A percentile compares a stretch with the other conserved stretches of the same genome.
Conservation (phyloP, 2,329 filamentous ascomycete genomes). For the Sordariomycetes sp. region DNA sequence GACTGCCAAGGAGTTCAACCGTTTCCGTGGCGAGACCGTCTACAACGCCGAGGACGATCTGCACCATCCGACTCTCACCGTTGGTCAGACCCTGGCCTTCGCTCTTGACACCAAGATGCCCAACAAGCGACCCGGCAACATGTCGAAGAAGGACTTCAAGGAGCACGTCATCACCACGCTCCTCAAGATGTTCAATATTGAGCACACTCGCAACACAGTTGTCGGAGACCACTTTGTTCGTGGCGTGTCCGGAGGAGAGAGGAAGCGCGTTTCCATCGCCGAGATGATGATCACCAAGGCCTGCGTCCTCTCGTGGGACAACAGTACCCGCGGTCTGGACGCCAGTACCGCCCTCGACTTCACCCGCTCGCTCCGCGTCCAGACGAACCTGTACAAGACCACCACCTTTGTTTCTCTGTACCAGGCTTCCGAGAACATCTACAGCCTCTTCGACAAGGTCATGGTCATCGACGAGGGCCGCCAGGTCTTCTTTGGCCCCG, state of each 20-base stretch:
- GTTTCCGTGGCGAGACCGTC: slow-evolving; percentile 72
- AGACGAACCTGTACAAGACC: slow-evolving; percentile 77
- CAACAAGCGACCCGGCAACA: slow-evolving; percentile 65
- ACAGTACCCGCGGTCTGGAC: slow-evolving; percentile 61
- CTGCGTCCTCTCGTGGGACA: slow-evolving; percentile 68
- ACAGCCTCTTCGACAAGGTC: slow-evolving; percentile 73
- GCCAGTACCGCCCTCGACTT: slow-evolving; percentile 60
- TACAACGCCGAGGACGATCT: slow-evolving; percentile 76
- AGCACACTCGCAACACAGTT: slow-evolving; percentile 76
- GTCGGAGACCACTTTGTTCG: slow-evolving; percentile 77
- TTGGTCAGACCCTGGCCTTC: slow-evolving; percentile 79
- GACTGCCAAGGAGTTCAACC: slow-evolving; percentile 59
- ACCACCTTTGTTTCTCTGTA: slow-evolving; percentile 82
- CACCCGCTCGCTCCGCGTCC: slow-evolving; percentile 60
- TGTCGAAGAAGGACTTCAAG: slow-evolving; percentile 68
- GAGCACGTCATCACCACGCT: slow-evolving; percentile 64
- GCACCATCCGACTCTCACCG: slow-evolving; percentile 76
- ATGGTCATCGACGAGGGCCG: slow-evolving; percentile 69
- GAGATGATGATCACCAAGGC: slow-evolving; percentile 73
- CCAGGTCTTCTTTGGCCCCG: slow-evolving; percentile 68
- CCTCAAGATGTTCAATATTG: slow-evolving; percentile 89
- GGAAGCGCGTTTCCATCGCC: slow-evolving; percentile 73
- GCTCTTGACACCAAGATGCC: slow-evolving; percentile 80
- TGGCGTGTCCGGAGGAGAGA: slow-evolving; percentile 71
- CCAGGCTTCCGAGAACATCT: slow-evolving; percentile 77